These are phyloP conservation scores for Krasilnikovozyma curviuscula DNA, from an alignment of 768 basidiomycete genomes.

Conservation along the genomic window DNA sequence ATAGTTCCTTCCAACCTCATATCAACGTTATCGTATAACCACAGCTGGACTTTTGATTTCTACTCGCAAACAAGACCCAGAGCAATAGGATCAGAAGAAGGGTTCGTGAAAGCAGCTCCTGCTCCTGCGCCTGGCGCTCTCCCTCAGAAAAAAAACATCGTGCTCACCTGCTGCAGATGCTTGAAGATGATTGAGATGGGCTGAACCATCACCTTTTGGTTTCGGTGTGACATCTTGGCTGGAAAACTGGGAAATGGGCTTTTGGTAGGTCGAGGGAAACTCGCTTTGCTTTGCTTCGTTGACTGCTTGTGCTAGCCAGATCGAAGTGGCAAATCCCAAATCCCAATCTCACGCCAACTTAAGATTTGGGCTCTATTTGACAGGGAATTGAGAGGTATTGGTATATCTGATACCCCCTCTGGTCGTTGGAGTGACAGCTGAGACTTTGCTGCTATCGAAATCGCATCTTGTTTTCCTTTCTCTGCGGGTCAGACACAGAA, in stretches of 20 bases:
- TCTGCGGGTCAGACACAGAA: too few relatives aligned
- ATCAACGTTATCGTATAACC: constrained; percentile 92
- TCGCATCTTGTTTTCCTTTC: too few relatives aligned
- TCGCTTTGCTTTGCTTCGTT: too few relatives aligned
- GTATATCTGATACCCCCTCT: too few relatives aligned
- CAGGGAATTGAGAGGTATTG: too few relatives aligned
- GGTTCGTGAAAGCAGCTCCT: not conserved
- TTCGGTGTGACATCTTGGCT: constrained; percentile 65
- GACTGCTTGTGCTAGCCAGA: too few relatives aligned
- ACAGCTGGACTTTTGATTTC: constrained; percentile 71
- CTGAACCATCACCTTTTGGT: constrained; percentile 96
- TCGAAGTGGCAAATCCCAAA: too few relatives aligned
- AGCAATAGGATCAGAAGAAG: not conserved
- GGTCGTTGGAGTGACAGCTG: too few relatives aligned
- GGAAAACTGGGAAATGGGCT: not conserved
- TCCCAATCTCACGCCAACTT: too few relatives aligned
- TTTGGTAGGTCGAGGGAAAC: too few relatives aligned
- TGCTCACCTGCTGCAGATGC: constrained; percentile 64
- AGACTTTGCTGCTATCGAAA: too few relatives aligned
- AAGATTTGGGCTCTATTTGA: too few relatives aligned
- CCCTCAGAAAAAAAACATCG: not conserved
- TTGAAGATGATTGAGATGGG: constrained; percentile 99
- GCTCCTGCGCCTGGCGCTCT: not conserved
- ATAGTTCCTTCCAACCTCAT: constrained; percentile 93
- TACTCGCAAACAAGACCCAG: constrained; percentile 22